Evolutionary conservation across 148 eudicot species (phyloP).

Genomic region (Agrostemma githago): DNA sequence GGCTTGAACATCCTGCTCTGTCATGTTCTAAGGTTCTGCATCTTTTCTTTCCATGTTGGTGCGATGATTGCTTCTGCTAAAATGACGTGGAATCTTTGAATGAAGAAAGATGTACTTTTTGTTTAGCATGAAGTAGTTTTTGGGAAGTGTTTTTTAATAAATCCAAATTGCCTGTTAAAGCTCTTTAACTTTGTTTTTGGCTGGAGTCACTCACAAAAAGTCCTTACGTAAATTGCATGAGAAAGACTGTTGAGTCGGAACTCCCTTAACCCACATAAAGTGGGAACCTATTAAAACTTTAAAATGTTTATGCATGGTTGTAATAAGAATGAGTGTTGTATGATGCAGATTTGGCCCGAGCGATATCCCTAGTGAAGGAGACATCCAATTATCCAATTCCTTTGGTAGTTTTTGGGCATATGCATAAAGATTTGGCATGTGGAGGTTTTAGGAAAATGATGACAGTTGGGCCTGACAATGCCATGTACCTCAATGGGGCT

Average conservation of each 20-base stretch:
- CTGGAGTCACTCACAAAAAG: neutral
- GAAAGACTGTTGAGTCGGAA: neutral
- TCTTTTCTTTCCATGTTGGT: neutral
- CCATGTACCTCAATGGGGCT: slow-evolving; percentile 77
- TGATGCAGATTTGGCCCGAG: slow-evolving; percentile 66
- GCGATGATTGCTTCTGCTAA: neutral
- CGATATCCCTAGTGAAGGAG: slow-evolving; percentile 57
- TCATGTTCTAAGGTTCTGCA: neutral
- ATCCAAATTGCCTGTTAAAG: neutral
- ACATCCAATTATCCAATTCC: slow-evolving; percentile 47
- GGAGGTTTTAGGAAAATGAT: slow-evolving; percentile 80
- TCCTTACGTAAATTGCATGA: neutral
- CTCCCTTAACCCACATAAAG: neutral
- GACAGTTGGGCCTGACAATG: slow-evolving; percentile 52
- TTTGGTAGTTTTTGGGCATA: slow-evolving; percentile 87
- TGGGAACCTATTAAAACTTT: neutral
- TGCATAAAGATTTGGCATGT: slow-evolving; percentile 69
- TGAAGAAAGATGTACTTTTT: neutral
- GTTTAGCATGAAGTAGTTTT: neutral
- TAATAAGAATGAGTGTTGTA: neutral
- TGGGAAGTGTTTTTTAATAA: neutral
- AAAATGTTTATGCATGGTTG: neutral
- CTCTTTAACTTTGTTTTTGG: neutral
- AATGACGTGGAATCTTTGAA: neutral
- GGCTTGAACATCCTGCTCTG: neutral